Conservation (phyloP, 2,329 filamentous ascomycete genomes). For the Septoria petroselini region DNA sequence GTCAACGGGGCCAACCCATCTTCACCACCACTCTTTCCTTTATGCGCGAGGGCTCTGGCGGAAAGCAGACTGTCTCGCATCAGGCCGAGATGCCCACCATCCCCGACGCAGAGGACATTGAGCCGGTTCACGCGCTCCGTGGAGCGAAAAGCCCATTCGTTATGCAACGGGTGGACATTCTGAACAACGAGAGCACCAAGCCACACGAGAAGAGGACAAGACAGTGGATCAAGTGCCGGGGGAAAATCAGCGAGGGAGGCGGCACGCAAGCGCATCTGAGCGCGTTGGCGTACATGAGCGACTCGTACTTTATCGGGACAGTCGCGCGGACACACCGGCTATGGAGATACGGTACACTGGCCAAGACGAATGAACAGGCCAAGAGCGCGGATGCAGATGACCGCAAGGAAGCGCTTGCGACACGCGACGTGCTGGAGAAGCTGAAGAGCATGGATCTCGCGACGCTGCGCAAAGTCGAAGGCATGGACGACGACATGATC, state of each 20-base stretch:
- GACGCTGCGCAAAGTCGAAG: slow-evolving; percentile 42
- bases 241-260: slow-evolving; percentile 68
- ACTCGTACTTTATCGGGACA: slow-evolving; percentile 91
- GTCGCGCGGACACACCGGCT: slow-evolving; percentile 76
- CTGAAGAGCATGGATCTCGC: slow-evolving; percentile 47
- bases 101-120: slow-evolving; percentile 43
- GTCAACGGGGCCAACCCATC: slow-evolving; percentile 82
- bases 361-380: slow-evolving; percentile 23
- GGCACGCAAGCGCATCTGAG: slow-evolving; percentile 78
- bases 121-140: slow-evolving; percentile 36
- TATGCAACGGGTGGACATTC: slow-evolving; percentile 55
- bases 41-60: slow-evolving; percentile 62
- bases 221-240: slow-evolving; percentile 71
- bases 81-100: slow-evolving; percentile 53
- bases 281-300: slow-evolving; percentile 83
- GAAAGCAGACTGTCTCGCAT: slow-evolving; percentile 61
- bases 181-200: slow-evolving; percentile 52
- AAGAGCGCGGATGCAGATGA: slow-evolving; percentile 13
- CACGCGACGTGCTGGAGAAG: slow-evolving; percentile 46
- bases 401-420: slow-evolving; percentile 27
- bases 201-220: slow-evolving; percentile 64
- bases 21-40: slow-evolving; percentile 96
- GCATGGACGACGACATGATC: slow-evolving; percentile 53
- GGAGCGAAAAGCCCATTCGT: slow-evolving; percentile 54
- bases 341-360: slow-evolving; percentile 61